Conservation (phyloP, 306 rosid species). For the Cicer bijugum region DNA sequence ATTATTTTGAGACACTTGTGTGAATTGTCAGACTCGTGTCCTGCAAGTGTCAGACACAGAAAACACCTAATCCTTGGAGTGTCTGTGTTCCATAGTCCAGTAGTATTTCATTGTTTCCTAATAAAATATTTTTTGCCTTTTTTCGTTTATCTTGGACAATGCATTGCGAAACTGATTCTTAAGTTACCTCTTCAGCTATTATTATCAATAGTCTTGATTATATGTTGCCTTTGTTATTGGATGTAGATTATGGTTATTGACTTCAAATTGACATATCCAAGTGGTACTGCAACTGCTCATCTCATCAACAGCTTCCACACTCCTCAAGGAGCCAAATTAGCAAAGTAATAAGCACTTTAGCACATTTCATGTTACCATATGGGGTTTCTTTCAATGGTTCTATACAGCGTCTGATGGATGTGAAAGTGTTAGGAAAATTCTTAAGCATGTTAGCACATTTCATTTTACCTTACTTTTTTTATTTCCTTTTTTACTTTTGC, state of each 20-base stretch:
- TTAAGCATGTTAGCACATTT: slow-evolving; percentile 34
- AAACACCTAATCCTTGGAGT: no score
- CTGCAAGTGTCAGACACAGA: no score
- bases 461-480: slow-evolving; percentile 17
- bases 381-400: no score
- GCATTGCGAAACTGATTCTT: not conserved
- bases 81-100: not conserved
- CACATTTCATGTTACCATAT: slow-evolving; percentile 10
- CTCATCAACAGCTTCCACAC: slow-evolving; percentile 71
- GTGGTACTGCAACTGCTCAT: slow-evolving; percentile 70
- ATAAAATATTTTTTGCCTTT: not conserved
- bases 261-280: slow-evolving; percentile 66
- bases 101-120: not conserved
- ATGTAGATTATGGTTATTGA: slow-evolving; percentile 59
- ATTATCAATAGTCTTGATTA: slow-evolving; percentile 25
- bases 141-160: slow-evolving; percentile 4
- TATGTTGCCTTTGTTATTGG: slow-evolving; percentile 31
- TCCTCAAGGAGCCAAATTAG: slow-evolving; percentile 65
- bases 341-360: slow-evolving; percentile 53
- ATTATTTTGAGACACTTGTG: no score
- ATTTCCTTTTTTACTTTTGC: slow-evolving; percentile 39
- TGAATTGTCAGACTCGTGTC: no score
- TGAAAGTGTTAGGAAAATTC: no score
- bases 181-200: not conserved
- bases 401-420: no score